These are phyloP conservation scores for Ammopiptanthus mongolicus DNA, from an alignment of 306 rosid genomes.

Conservation along the genomic window DNA sequence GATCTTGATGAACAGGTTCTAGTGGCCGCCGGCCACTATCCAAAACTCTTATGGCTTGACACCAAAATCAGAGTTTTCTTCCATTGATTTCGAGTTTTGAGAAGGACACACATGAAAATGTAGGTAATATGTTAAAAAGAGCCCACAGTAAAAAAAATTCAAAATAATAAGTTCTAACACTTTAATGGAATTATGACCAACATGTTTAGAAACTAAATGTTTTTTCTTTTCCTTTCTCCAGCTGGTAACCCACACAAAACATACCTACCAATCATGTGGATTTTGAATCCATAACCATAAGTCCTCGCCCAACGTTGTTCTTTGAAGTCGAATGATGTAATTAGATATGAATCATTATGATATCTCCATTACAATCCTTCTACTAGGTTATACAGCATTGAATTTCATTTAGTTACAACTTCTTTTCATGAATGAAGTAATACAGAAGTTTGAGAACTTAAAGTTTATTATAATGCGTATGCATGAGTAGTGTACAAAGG, in stretches of 20 bases:
- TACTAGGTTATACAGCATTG: not conserved
- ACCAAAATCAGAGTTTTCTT: not conserved
- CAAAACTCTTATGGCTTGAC: not conserved
- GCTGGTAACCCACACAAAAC: not conserved
- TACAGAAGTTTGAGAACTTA: not conserved
- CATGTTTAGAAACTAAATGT: not conserved
- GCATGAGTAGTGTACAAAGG: not conserved
- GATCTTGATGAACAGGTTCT: not conserved
- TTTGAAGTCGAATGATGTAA: not conserved
- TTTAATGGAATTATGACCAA: not conserved
- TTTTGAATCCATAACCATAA: not conserved
- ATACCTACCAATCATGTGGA: not conserved
- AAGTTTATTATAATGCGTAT: not conserved
- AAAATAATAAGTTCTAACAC: not conserved
- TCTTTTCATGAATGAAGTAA: not conserved
- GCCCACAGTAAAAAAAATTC: not conserved
- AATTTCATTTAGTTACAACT: not conserved
- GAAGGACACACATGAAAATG: not conserved
- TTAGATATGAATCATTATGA: not conserved
- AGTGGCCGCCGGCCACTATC: not conserved
- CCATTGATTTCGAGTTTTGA: not conserved
- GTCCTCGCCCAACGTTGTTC: not conserved
- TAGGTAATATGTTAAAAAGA: not conserved
- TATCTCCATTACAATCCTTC: not conserved
- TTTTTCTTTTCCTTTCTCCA: not conserved